Evolutionary conservation across 2,329 filamentous ascomycete genomes (phyloP), one percentile per base, ranked within the genome.

Genomic region (Cercospora beticola): DNA sequence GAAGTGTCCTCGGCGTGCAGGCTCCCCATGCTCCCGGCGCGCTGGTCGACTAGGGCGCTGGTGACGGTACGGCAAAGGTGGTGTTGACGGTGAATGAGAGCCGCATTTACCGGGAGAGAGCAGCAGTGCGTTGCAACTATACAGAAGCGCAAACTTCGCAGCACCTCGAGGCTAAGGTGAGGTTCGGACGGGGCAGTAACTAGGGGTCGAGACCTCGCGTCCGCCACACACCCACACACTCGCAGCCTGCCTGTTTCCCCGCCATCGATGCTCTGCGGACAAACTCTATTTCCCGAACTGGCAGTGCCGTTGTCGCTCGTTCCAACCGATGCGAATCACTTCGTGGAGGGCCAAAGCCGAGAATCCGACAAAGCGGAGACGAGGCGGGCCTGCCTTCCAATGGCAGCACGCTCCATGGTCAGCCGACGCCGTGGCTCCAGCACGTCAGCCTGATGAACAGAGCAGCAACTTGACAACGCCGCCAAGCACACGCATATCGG

Each of bases 41-140:
- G 31, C 40, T 30, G 46, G 26, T 30, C 40, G 23, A 52, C 61
- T 46, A 28, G 36, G 56, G 33, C 67, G 52, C 52, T 60, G 43
- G 46, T 59, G 31, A 30, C 49, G 67, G 58, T 57, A 59, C 59
- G 64, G 63, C 64, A 66, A 66, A 56, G 43, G 21, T 62, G 59
- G 60, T 61, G 57, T 21, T 26, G 56, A 62, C 21, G 26, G 57
- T 30, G 49, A 58, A 40, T 14, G 52, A 59, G 18, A 65, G 59
- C 67, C 67, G 67, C 67, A 68, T 68, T 68, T 68, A 60, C 67
- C 66, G 66, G 23, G 56, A 43, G 49, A 43, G 46, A 26, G 58
- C 54, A 62, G 57, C 63, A 59, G 57, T 56, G 43, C 57, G 49
- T 62, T 36, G 62, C 46, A 43, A 31, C 52, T 58, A 64, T 43